Percentiles rank a stretch among this genome's conserved stretches.
These are phyloP conservation scores for Penicillium sp. DNA, from an alignment of 2,329 filamentous ascomycete species.

Conservation along the genomic window DNA sequence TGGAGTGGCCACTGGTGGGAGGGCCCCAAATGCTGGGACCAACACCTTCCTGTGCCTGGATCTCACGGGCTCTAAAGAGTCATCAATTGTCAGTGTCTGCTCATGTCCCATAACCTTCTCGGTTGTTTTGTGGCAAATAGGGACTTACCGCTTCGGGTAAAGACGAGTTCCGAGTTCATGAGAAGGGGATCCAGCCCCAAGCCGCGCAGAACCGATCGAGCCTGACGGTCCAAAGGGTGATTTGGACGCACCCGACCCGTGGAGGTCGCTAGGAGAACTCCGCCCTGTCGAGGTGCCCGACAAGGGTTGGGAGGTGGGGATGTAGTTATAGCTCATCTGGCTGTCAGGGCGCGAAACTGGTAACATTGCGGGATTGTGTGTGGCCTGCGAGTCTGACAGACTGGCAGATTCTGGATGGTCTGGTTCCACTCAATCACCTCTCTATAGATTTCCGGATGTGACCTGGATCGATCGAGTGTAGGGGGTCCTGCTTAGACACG, in stretches of 20 bases:
- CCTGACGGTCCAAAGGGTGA: constrained; percentile 71
- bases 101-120: not conserved
- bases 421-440: constrained; percentile 14
- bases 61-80: constrained; percentile 79
- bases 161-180: constrained; percentile 83
- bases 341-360: constrained; percentile 76
- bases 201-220: constrained; percentile 64
- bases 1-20: constrained; percentile 94
- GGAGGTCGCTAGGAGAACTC: constrained; percentile 78
- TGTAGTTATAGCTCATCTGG: constrained; percentile 82
- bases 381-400: constrained; percentile 40
- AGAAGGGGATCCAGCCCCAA: constrained; percentile 93
- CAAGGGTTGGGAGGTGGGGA: constrained; percentile 68
- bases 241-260: constrained; percentile 66
- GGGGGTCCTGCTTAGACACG: constrained; percentile 24
- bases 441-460: constrained; percentile 11
- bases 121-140: not conserved
- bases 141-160: constrained; percentile 85
- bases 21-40: constrained; percentile 83
- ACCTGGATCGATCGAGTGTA: constrained; percentile 12
- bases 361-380: constrained; percentile 77
- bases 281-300: constrained; percentile 80
- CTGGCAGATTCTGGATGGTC: constrained; percentile 18
- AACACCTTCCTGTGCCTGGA: constrained; percentile 94
- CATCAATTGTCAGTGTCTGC: constrained; percentile 15